Evolutionary conservation across 495 filamentous ascomycete genomes (phyloP), one percentile per base, ranked within the genome.

Genomic region (Haplographium delicatum): DNA sequence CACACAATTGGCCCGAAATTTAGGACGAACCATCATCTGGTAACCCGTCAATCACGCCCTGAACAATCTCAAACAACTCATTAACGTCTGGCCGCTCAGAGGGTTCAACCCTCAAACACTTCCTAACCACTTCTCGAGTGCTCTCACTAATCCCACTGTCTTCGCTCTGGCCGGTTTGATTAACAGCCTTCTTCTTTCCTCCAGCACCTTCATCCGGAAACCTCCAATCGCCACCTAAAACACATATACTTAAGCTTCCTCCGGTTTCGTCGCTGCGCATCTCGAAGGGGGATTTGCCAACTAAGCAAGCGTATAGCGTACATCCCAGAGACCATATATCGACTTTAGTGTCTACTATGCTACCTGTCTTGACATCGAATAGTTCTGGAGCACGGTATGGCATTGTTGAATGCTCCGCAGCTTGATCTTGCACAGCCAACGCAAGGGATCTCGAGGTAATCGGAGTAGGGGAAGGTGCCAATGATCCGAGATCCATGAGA

Each of bases 291-390:
- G 87, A 93, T 65, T 97, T 96, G 22, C 93, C 93, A 44, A 95
- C 88, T 16, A 98, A 70, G 55, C 94, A 96, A 18, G 94, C 91
- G 69, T 95, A 98, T 28, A 98, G 73, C 0, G 94, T 97, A 70
- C 91, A 96, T 23, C 93, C 93, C 18, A 98, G 72, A 2, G 88
- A 95, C 93, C 93, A 98, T 56, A 98, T 94, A 61, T 98, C 93
- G 33, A 95, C 93, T 65, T 96, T 97, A 15, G 93, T 95, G 64
- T 98, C 93, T 59, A 98, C 84, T 38, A 88, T 78, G 8, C 84
- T 85, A 28, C 89, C 91, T 3, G 90, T 96, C 66, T 96, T 95
- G 48, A 97, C 94, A 61, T 98, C 93, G 65, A 98, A 98, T 27
- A 98, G 83, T 68, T 98, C 93, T 0, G 93, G 93, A 2, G 93